Base-by-base conservation (phyloP, 305 asterid species). In the Lippia alba region DNA sequence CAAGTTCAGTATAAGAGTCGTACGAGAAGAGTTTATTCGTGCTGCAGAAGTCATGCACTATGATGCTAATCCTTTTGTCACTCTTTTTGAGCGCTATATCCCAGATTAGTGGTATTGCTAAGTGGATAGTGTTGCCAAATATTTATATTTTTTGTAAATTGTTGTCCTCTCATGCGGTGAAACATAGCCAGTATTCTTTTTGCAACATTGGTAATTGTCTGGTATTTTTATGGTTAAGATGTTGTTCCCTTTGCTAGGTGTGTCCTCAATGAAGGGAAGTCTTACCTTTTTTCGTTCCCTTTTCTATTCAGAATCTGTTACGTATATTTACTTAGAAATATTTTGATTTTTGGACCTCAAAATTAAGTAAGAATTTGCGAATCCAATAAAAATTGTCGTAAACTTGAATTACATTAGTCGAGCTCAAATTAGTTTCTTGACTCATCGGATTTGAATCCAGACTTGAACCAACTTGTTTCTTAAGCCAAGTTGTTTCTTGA, bases 11-110 rank as follows among this genome's bases (percentile, higher is more conserved):
- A 87, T 94, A 14, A 82, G 86, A 86, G 99, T 94, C 60, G 70
- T 94, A 50, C 85, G 96, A 4, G 97, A 91, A 79, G 99, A 94
- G 81, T 94, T 94, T 54, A 97, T 88, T 82, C 96, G 99, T 0
- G 98, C 98, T n/a, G 99, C 99, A 12, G 86, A 90, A 69, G 83
- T 94, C 66, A 83, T 91, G 89, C 99, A 90, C 54, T 64, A 78
- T 48, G 89, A 87, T 36, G 83, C 86, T 0, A 84, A 90, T 61
- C 98, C 99, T 5, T 84, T 87, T 55, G 84, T 51, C 46, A 82
- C 78, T 17, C 81, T 94, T 59, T 91, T 94, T 19, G 88, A 90
- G 36, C 96, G 92, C 14, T 91, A 94, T 82, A 18, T 84, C 64
- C 89, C 94, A 10, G 45, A 48, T 62, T 86, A 83, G 84, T 44